Evolutionary conservation across 2,329 filamentous ascomycete genomes (phyloP).

Genomic region (Lachnellula cervina): DNA sequence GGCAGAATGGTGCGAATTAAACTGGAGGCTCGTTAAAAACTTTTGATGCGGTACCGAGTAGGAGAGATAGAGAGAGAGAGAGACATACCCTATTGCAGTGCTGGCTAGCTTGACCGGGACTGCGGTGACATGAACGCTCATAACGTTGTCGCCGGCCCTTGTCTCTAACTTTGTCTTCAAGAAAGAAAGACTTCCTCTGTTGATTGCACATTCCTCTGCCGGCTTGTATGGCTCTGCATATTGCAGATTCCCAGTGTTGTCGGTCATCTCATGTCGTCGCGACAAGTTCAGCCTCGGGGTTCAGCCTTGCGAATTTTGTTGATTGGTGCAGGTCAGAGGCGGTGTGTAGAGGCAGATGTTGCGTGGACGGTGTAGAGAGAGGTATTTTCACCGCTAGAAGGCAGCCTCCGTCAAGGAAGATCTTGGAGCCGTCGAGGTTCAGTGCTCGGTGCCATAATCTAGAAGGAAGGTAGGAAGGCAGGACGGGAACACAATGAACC

Average conservation of each 20-base stretch:
- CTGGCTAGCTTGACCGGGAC: conserved; percentile 69
- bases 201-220: neutral
- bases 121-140: conserved; percentile 65
- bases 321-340: neutral
- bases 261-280: conserved; percentile 2
- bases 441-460: neutral
- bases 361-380: neutral
- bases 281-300: conserved; percentile 1
- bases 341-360: neutral
- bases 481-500: no score
- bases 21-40: conserved; percentile 37
- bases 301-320: neutral
- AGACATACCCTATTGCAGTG: conserved; percentile 63
- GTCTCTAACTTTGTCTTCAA: conserved; percentile 62
- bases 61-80: neutral
- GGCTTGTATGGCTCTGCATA: neutral
- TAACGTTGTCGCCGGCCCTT: conserved; percentile 51
- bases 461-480: neutral
- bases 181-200: conserved; percentile 43
- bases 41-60: neutral
- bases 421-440: neutral
- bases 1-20: conserved; percentile 52
- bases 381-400: neutral
- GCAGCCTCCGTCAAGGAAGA: neutral
- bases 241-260: neutral